Base-by-base conservation (phyloP, 257 asterid genomes). In the Buddleja alternifolia region DNA sequence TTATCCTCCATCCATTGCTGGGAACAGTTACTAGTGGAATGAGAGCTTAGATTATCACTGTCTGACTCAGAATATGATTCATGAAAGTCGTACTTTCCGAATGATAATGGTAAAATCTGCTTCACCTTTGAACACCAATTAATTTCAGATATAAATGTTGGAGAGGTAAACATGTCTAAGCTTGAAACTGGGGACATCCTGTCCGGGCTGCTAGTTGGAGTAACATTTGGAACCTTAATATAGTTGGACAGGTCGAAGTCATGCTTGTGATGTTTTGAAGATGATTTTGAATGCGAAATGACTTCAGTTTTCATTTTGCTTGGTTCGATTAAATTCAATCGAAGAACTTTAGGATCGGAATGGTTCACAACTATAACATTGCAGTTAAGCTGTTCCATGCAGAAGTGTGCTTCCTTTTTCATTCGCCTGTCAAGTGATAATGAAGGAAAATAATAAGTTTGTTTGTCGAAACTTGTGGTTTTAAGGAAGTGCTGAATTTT, bases 141-240 rank as follows among this genome's bases (percentile, higher is more conserved):
- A 39, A 82, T 68, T 60, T 78, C 83, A 11, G 89, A 79, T 70
- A 82, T 52, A 72, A 74, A 78, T 34, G 72, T 60, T 8, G 90
- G 85, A 57, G 90, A 82, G 64, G 69, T 25, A 37, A 75, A 83
- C 19, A 57, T 51, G 72, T 86, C 93, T 53, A 82, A 63, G 82
- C 90, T 84, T 37, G 96, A 81, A 8, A 78, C 62, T 2, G 90
- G 76, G 76, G 97, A 80, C 72, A 82, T 42, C 65, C 85, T 77
- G 32, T 80, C 95, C 0, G 97, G 95, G 75, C 98, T 90, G 87
- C 89, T 76, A 20, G 83, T 83, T 15, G 97, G 98, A 73, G 95
- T 93, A 78, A 83, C 98, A 37, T 86, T 88, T 16, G 93, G 98
- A 67, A 81, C 97, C 76, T 77, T 89, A 25, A 68, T 79, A 57